These are phyloP conservation scores for Stentor coeruleus DNA, from an alignment of 73 alveolate species.

Conservation along the genomic window DNA sequence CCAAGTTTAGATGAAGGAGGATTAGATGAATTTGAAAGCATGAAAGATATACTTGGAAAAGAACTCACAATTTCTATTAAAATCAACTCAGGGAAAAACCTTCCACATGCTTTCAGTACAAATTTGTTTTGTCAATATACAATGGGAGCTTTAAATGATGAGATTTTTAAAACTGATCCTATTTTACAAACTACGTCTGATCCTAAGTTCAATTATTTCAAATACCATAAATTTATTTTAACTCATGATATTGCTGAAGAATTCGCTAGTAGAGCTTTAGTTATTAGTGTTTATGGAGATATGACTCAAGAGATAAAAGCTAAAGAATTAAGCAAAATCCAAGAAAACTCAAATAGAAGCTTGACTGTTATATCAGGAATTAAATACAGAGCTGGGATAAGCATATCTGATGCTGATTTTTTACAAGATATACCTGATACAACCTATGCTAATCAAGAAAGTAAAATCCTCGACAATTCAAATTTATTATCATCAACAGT, in stretches of 20 bases:
- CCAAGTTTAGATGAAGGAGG: not conserved
- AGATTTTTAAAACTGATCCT: not conserved
- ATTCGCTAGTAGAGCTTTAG: not conserved
- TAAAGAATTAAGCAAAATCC: not conserved
- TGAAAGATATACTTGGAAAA: slow-evolving; percentile 13
- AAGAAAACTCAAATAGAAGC: not conserved
- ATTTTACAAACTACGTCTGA: not conserved
- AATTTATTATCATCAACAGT: not conserved
- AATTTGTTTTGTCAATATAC: not conserved
- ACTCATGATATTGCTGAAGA: slow-evolving; percentile 16
- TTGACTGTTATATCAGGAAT: not conserved
- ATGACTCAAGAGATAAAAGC: slow-evolving; percentile 12
- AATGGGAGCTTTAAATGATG: not conserved
- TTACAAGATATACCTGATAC: not conserved
- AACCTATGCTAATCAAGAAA: not conserved
- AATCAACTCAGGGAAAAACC: not conserved
- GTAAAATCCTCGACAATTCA: not conserved
- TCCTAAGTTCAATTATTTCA: not conserved
- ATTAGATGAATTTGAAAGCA: slow-evolving; percentile 16
- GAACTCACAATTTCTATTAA: not conserved
- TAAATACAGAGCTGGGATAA: not conserved
- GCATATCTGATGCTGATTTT: not conserved
- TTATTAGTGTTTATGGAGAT: slow-evolving; percentile 10
- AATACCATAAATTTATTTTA: not conserved
- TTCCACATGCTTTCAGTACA: slow-evolving; percentile 8